These are phyloP conservation scores for Boletus eberwhitei DNA, from an alignment of 768 basidiomycete species.

Conservation along the genomic window DNA sequence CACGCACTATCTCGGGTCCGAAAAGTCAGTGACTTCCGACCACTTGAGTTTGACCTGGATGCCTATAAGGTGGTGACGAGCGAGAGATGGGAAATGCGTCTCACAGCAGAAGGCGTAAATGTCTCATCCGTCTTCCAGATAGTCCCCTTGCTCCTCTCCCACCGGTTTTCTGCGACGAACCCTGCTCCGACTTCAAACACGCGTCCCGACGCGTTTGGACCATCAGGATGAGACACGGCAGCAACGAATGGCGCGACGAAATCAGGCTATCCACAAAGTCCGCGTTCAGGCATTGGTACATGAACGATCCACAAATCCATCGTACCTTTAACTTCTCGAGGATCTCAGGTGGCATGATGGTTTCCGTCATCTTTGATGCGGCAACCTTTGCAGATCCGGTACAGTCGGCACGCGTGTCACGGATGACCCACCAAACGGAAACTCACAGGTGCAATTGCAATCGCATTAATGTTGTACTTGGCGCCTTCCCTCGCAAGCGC, in stretches of 20 bases:
- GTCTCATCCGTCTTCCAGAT: slow-evolving; percentile 86
- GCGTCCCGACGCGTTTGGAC: slow-evolving; percentile 72
- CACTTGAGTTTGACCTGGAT: slow-evolving; percentile 77
- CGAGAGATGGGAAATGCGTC: slow-evolving; percentile 12
- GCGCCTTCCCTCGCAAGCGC: slow-evolving; percentile 90
- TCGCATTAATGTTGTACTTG: slow-evolving; percentile 85
- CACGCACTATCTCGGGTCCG: slow-evolving; percentile 63
- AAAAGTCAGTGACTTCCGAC: slow-evolving; percentile 78
- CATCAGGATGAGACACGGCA: slow-evolving; percentile 83
- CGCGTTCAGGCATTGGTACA: neutral
- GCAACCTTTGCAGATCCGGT: slow-evolving; percentile 51
- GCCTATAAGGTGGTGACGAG: neutral
- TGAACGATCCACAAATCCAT: neutral
- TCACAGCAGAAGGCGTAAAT: slow-evolving; percentile 92
- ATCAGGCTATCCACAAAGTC: slow-evolving; percentile 51
- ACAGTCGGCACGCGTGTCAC: neutral
- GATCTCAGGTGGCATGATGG: slow-evolving; percentile 92
- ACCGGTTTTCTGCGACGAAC: slow-evolving; percentile 86
- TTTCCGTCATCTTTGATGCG: slow-evolving; percentile 96
- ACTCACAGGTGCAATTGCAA: slow-evolving; percentile 86
- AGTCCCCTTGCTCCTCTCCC: slow-evolving; percentile 85
- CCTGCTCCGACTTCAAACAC: slow-evolving; percentile 94
- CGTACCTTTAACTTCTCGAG: slow-evolving; percentile 76
- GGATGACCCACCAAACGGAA: neutral
- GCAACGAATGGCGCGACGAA: slow-evolving; percentile 91